Percentiles rank a stretch among this genome's conserved stretches.
Evolutionary conservation across 441 rosid genomes (phyloP).

Genomic region (Gossypium davidsonii): DNA sequence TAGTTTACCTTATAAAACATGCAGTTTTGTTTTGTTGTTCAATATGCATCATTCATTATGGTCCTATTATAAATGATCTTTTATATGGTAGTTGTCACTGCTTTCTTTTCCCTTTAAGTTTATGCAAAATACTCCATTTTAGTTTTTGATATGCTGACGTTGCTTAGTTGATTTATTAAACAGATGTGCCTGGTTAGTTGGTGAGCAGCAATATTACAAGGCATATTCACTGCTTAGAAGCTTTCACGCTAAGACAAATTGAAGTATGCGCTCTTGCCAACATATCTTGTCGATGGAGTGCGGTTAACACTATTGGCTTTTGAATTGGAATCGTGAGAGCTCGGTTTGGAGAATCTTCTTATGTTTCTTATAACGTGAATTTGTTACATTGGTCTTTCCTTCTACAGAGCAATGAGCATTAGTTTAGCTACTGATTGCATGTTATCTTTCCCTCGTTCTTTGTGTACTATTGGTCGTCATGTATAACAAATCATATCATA

Average conservation of each 20-base stretch:
- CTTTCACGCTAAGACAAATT: background rate
- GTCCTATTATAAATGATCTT: background rate
- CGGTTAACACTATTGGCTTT: slow-evolving; percentile 15
- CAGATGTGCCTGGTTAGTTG: slow-evolving; percentile 12
- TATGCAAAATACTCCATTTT: background rate
- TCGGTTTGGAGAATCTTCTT: background rate
- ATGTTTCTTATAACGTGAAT: background rate
- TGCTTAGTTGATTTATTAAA: background rate
- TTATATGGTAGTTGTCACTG: background rate
- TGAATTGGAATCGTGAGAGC: slow-evolving; percentile 7
- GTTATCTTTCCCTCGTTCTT: background rate
- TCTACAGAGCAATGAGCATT: background rate
- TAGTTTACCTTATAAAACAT: background rate
- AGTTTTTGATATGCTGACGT: background rate
- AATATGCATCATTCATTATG: background rate
- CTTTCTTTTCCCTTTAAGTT: background rate
- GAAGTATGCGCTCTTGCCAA: slow-evolving; percentile 11
- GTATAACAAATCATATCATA: too few relatives aligned
- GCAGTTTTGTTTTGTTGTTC: background rate
- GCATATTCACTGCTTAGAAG: slow-evolving; percentile 14
- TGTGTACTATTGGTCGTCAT: too few relatives aligned
- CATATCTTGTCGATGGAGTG: slow-evolving; percentile 20
- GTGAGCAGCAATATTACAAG: background rate
- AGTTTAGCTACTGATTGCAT: background rate
- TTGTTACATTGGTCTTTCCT: background rate